phyloP scores from a whole-genome alignment of 305 asterid genomes.

The Rubia peregrina region DNA sequence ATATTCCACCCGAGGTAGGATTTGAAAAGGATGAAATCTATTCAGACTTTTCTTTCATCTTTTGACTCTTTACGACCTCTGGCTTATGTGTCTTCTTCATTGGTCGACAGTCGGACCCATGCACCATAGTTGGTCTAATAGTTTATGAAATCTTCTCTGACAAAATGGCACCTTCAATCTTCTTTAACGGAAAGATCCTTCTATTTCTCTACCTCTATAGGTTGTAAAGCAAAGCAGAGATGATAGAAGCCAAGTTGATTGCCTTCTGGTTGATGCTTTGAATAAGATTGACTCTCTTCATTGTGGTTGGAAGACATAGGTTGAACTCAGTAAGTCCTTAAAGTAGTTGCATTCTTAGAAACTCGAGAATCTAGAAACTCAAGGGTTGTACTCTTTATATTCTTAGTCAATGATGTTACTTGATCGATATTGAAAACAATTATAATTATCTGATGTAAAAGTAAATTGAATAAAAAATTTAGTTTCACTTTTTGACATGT shows the following conservation, averaged over 20 bases:
- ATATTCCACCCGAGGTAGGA: too few relatives aligned
- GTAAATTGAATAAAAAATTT: too few relatives aligned
- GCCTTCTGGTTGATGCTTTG: too few relatives aligned
- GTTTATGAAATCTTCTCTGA: background rate
- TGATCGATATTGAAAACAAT: too few relatives aligned
- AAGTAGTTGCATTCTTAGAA: background rate
- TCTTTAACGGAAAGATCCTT: background rate
- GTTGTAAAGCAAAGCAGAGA: too few relatives aligned
- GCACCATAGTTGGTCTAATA: background rate
- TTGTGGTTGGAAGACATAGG: background rate
- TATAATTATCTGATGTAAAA: too few relatives aligned
- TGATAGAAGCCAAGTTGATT: too few relatives aligned
- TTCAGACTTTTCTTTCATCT: background rate
- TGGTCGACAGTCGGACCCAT: background rate
- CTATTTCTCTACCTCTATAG: background rate
- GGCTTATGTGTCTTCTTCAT: background rate
- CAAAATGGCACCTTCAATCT: background rate
- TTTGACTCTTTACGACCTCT: background rate
- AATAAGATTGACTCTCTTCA: too few relatives aligned
- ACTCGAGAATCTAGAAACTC: too few relatives aligned
- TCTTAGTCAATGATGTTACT: background rate
- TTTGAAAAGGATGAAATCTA: too few relatives aligned
- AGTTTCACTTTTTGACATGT: too few relatives aligned
- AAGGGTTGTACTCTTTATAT: background rate
- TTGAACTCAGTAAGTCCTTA: background rate